Evolutionary conservation across 1,284 basidiomycete species (phyloP), one percentile per base, ranked within the genome.

Genomic region (Spongispora temasekensis): DNA sequence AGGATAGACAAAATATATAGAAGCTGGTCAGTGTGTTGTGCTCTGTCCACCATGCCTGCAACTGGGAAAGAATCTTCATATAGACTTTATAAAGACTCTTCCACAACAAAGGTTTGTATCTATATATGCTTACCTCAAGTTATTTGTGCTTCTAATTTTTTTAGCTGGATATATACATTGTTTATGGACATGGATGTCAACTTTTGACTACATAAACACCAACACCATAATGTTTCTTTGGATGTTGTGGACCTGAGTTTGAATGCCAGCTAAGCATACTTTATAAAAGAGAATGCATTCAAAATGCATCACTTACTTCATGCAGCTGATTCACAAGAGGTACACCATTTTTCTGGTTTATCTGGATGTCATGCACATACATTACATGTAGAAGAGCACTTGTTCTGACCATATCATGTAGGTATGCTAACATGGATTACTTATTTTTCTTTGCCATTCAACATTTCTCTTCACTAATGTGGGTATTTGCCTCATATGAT

Each of bases 1-100:
- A 25, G 35, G 6, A 15, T 9, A 2, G 50, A 50, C 27, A 9
- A 55, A 15, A 8, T 8, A 17, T 17, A 35, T 17, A 17, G 34
- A 35, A 2, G 5, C 31, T 9, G 32, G 55, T 8, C 4, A 67
- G 3, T 65, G 65, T 6, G 65, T 66, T 0, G 55, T 76, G 3
- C 17, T 56, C 1, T 77, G 71, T 57, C 73, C 71, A 1, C 74
- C 74, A 2, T 77, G 76, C 40, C 75, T 74, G 0, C 65, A 68
- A 10, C 65, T 66, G 0, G 68, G 55, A 7, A 61, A 60, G 28
- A 75, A 76, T 42, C 19, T 63, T 37, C 71, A 28, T 9, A 0
- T 6, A 31, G 54, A 37, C 7, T 27, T 54, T 23, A 12, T 17
- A 3, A 31, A 44, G 27, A 8, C 21, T 7, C 27, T 28, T 10